These are phyloP conservation scores for Penicillium dipodomyicola DNA, from an alignment of 495 filamentous ascomycete species.

Conservation along the genomic window DNA sequence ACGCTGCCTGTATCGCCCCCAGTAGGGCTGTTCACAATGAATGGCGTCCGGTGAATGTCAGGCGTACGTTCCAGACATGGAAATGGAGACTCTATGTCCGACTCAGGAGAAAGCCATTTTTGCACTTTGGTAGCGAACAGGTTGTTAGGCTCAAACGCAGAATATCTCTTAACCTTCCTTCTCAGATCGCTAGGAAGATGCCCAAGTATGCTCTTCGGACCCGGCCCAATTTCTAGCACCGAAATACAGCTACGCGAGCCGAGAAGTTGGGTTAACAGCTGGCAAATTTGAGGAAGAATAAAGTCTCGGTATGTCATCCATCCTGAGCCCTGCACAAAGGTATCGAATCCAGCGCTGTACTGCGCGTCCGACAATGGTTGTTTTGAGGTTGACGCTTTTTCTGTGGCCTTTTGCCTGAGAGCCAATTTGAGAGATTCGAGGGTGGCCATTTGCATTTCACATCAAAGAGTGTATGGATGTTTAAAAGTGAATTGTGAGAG, in stretches of 20 bases:
- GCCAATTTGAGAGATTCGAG: constrained; percentile 49
- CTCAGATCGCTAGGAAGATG: constrained; percentile 47
- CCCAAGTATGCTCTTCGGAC: constrained; percentile 55
- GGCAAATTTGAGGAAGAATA: constrained; percentile 55
- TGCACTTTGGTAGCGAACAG: constrained; percentile 49
- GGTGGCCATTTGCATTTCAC: constrained; percentile 43
- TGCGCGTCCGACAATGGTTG: constrained; percentile 52
- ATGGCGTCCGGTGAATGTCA: constrained; percentile 46
- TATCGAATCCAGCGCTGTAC: constrained; percentile 54
- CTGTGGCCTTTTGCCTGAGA: constrained; percentile 40
- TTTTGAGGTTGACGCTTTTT: constrained; percentile 14
- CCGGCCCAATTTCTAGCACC: constrained; percentile 61
- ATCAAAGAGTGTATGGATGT: too few relatives aligned
- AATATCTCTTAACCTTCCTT: constrained; percentile 49
- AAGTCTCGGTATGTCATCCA: constrained; percentile 51
- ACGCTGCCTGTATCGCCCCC: constrained; percentile 23
- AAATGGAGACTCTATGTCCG: constrained; percentile 38
- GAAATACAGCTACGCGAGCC: constrained; percentile 48
- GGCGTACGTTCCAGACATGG: constrained; percentile 47
- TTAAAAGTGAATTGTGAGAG: too few relatives aligned
- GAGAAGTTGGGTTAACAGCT: constrained; percentile 48
- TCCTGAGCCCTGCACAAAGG: constrained; percentile 41
- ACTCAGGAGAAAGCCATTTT: constrained; percentile 40
- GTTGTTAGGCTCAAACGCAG: constrained; percentile 57
- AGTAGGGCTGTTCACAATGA: constrained; percentile 29